Base-by-base conservation (phyloP, 2,329 filamentous ascomycete species). In the Escovopsis weberi region DNA sequence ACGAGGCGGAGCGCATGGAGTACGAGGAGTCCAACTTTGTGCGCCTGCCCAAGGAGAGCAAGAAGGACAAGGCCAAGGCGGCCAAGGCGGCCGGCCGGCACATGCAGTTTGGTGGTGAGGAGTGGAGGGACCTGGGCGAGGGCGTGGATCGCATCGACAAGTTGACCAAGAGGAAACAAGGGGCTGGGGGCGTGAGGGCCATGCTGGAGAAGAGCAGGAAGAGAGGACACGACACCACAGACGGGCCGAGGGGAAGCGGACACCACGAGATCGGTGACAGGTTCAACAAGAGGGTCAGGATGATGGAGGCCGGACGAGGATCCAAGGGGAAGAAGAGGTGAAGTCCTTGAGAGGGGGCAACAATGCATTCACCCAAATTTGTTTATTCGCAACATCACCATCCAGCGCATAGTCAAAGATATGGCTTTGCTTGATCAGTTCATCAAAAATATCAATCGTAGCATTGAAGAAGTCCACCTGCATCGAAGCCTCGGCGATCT, bases 11-110 rank as follows among this genome's bases (percentile, higher is more conserved):
- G 64, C 72, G 84, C 43, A 74, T 74, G 45, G 76, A 83, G 39
- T 98, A 95, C 64, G 91, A 98, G 67, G 91, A 98, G 65, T 74
- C 70, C 51, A 94, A 98, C 65, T 89, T 95, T 55, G 78, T 85
- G 12, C 84, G 91, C 51, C 67, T 98, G 53, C 87, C 89, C 11
- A 81, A 79, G 54, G 76, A 84, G 60, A 84, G 78, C 64, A 96
- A 94, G 72, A 94, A 94, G 66, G 87, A 94, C 5, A 66, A 69
- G 45, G 73, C 77, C 39, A 81, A 83, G 66, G 78, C 74, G 59
- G 63, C 61, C 37, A 70, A 74, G 57, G 66, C 67, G 28, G 66
- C 67, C 35, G 66, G 66, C 9, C 59, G 66, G 50, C 63, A 79
- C 70, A 61, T 95, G 84, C 64, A 66, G 53, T 78, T 77, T 64